These are phyloP conservation scores for Protomyces lactucae-debilis DNA, from an alignment of 1,139 yeast genomes.

Conservation along the genomic window DNA sequence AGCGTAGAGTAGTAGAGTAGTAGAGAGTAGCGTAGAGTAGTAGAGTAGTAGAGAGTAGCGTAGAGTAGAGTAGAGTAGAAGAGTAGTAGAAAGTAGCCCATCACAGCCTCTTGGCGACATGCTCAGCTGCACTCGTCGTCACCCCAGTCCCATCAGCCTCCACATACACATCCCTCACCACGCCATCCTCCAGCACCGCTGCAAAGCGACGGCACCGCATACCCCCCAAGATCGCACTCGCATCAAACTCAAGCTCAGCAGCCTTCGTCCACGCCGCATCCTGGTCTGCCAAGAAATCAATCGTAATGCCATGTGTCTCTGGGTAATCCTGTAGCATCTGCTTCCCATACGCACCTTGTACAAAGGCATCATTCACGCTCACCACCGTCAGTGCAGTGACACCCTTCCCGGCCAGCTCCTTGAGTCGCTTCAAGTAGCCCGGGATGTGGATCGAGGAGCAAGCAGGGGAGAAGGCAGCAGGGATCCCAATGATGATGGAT, in stretches of 20 bases:
- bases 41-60: no score
- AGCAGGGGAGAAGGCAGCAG: conserved; percentile 88
- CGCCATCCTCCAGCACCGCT: conserved; percentile 66
- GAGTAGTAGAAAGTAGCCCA: no score
- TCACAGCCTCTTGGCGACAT: neutral
- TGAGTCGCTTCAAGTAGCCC: conserved; percentile 55
- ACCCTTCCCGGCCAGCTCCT: conserved; percentile 60
- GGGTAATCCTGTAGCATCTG: conserved; percentile 14
- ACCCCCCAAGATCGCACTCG: conserved; percentile 65
- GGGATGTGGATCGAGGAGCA: conserved; percentile 73
- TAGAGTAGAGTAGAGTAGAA: neutral
- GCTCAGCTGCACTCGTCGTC: conserved; percentile 22
- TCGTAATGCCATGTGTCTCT: conserved; percentile 33
- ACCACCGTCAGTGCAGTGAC: conserved; percentile 55
- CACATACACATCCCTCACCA: conserved; percentile 57
- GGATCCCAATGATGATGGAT: conserved; percentile 44
- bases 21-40: neutral
- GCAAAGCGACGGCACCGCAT: conserved; percentile 71
- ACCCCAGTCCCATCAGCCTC: conserved; percentile 46
- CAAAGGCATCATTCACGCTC: conserved; percentile 81
- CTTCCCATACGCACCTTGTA: conserved; percentile 69
- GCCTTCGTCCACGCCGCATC: conserved; percentile 62
- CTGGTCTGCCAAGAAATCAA: conserved; percentile 68
- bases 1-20: no score
- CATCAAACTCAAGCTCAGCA: conserved; percentile 67